phyloP scores from a whole-genome alignment of 2,329 filamentous ascomycete genomes.

The Sclerotinia nivalis region DNA sequence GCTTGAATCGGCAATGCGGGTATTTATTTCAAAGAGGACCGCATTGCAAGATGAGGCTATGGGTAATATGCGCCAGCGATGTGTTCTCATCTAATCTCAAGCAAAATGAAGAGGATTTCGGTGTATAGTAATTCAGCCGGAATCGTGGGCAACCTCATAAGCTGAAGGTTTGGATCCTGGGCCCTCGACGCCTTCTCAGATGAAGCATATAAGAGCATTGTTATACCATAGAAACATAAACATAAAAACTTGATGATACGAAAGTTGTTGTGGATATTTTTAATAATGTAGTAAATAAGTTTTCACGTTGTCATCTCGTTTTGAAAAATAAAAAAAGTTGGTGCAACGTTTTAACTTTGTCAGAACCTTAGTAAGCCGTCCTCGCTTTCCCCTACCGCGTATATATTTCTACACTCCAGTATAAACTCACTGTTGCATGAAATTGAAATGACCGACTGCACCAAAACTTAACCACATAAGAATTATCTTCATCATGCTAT shows the following conservation, averaged over 20 bases:
- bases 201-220: neutral
- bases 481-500: slow-evolving; percentile 1
- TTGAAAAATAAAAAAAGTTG: neutral
- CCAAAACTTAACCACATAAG: neutral
- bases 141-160: too few relatives aligned
- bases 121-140: neutral
- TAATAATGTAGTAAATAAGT: neutral
- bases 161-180: too few relatives aligned
- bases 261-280: neutral
- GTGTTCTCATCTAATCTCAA: neutral
- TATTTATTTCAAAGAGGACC: neutral
- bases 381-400: neutral
- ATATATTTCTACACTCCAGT: too few relatives aligned
- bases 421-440: too few relatives aligned
- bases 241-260: neutral
- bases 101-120: neutral
- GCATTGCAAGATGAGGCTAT: neutral
- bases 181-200: neutral
- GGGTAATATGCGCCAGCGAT: neutral
- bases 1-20: neutral
- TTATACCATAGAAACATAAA: neutral
- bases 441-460: neutral
- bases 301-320: neutral
- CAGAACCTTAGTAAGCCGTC: neutral
- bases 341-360: neutral